Evolutionary conservation across 2,329 filamentous ascomycete genomes (phyloP), one percentile per base, ranked within the genome.

Genomic region (Aspergillus chevalieri): DNA sequence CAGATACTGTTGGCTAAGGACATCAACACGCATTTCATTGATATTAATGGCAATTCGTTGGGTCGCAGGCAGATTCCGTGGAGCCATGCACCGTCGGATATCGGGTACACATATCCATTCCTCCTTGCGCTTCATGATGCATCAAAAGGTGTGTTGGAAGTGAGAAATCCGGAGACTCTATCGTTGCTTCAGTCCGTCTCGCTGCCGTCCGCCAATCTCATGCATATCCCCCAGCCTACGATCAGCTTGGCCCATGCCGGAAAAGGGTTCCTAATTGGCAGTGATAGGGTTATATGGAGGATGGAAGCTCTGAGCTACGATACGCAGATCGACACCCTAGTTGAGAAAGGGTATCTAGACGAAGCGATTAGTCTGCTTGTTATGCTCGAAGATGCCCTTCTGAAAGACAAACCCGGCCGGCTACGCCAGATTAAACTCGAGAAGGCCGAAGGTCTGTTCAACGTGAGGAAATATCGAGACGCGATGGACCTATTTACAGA

Each of bases 21-120:
- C 60, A 89, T 96, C 61, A 95, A 96, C 66, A 95, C 91, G 1
- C 74, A 96, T 47, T 98, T 98, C 66, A 87, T 95, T 57, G 86
- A 93, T 50, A 81, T 86, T 9, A 79, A 89, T 26, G 93, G 91
- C 4, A 91, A 89, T 57, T 80, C 90, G 0, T 66, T 94, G 30
- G 86, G 91, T 42, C 89, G 88, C 68, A 79, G 86, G 48, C 91
- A 97, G 65, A 84, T 98, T n/a, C 90, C 90, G 1, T 98, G 93
- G 93, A 81, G 84, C 39, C 77, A 82, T 30, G 89, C 92, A 1
- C 94, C 93, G 1, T 91, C 96, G 61, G 86, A 86, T 49, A 85
- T 98, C 51, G 93, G 92, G 19, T 98, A 96, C 68, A 96, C 91
- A 19, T 98, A 98, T 66, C 93, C 93, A 0, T 98, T 96, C 65